Conservation (phyloP, 495 filamentous ascomycete genomes). For the Mycothermus thermophilus region DNA sequence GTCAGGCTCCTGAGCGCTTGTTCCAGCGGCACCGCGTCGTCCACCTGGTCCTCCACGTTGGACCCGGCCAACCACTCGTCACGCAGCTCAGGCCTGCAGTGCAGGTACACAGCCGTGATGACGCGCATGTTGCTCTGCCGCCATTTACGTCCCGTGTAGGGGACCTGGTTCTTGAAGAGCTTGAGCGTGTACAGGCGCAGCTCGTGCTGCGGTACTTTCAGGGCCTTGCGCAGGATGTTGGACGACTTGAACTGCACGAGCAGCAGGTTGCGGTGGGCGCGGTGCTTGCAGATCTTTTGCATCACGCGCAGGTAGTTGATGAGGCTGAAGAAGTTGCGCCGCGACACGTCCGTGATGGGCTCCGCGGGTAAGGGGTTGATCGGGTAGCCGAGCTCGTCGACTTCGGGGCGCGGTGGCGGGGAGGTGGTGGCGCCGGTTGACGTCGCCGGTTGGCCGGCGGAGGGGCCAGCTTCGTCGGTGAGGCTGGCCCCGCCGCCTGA, state of each 20-base stretch:
- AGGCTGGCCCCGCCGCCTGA: not conserved
- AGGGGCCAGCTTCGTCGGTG: not conserved
- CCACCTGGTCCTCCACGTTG: conserved; percentile 83
- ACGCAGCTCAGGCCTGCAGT: conserved; percentile 79
- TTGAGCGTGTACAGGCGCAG: conserved; percentile 91
- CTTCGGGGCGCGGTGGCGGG: conserved; percentile 53
- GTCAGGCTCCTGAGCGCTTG: conserved; percentile 76
- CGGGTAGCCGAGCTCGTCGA: conserved; percentile 79
- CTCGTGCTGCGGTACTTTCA: conserved; percentile 79
- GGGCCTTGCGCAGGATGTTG: conserved; percentile 71
- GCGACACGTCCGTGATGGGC: conserved; percentile 80
- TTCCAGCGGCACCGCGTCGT: conserved; percentile 80
- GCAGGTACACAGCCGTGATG: conserved; percentile 89
- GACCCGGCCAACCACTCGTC: conserved; percentile 92
- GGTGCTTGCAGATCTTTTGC: conserved; percentile 91
- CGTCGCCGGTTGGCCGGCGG: not conserved
- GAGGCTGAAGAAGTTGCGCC: conserved; percentile 82
- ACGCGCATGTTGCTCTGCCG: conserved; percentile 96
- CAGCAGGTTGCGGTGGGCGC: conserved; percentile 83
- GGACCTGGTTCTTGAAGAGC: conserved; percentile 94
- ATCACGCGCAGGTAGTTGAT: conserved; percentile 91
- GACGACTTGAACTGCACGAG: conserved; percentile 90
- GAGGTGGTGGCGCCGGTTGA: conserved; percentile 14
- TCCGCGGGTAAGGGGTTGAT: conserved; percentile 48
- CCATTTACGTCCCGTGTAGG: conserved; percentile 97